Percentiles rank a stretch among this genome's conserved stretches.
Conservation (phyloP, 2,329 filamentous ascomycete genomes). For the Aspergillus ibericus region DNA sequence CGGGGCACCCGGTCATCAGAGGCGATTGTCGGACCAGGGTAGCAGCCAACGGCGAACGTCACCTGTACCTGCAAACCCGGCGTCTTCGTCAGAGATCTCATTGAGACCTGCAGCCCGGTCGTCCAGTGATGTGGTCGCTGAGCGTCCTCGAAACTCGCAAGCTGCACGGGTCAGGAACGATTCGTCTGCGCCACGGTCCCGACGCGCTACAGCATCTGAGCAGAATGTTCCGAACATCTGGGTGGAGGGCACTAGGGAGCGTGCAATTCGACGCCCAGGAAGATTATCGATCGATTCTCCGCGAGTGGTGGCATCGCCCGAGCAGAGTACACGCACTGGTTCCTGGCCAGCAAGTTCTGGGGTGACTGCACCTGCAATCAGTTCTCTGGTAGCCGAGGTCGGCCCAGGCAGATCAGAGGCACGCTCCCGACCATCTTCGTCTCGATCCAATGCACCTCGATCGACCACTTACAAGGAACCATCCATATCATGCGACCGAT, state of each 20-base stretch:
- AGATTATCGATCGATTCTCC: conserved; percentile 29
- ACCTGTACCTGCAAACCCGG: conserved; percentile 32
- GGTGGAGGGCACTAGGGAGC: conserved; percentile 24
- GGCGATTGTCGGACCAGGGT: conserved; percentile 39
- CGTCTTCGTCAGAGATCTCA: conserved; percentile 36
- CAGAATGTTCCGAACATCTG: conserved; percentile 28
- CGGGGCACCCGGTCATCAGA: conserved; percentile 29
- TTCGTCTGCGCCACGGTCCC: conserved; percentile 25
- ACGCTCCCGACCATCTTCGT: conserved; percentile 33
- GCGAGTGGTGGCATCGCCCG: conserved; percentile 19
- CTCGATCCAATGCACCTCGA: conserved; percentile 28
- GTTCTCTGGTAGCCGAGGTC: conserved; percentile 16
- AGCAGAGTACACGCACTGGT: conserved; percentile 5
- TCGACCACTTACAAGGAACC: conserved; percentile 63
- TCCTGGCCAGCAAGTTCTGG: conserved; percentile 14
- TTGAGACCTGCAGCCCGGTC: conserved; percentile 35
- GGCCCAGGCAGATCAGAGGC: conserved; percentile 22
- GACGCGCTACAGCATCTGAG: conserved; percentile 37
- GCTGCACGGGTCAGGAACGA: conserved; percentile 24
- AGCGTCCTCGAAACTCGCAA: conserved; percentile 31
- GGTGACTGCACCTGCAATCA: conserved; percentile 10
- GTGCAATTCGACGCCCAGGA: conserved; percentile 22
- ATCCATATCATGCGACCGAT: conserved; percentile 70
- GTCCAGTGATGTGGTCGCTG: conserved; percentile 38
- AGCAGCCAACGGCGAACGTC: conserved; percentile 34